phyloP scores from a whole-genome alignment of 208 protist genomes.

The Leishmania amazonensis region DNA sequence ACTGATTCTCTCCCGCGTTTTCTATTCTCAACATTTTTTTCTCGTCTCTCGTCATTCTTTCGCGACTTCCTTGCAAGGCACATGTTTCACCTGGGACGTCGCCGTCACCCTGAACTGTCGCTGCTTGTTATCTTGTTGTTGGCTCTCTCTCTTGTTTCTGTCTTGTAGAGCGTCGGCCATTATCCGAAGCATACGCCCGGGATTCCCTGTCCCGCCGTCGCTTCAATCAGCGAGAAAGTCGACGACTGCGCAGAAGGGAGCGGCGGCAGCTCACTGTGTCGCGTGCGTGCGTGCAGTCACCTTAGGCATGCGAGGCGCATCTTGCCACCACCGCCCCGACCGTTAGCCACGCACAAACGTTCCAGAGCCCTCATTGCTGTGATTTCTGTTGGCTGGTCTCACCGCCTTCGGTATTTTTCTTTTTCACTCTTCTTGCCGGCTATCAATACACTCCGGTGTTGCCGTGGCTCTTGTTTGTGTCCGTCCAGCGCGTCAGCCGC shows the following conservation, averaged over 20 bases:
- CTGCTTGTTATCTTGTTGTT: not conserved
- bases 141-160: constrained; percentile 22
- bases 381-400: not conserved
- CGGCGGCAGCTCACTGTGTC: not conserved
- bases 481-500: not conserved
- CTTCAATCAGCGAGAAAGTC: not conserved
- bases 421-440: not conserved
- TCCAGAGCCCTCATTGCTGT: not conserved
- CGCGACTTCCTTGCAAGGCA: not conserved
- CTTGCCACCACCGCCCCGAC: not conserved
- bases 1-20: not conserved
- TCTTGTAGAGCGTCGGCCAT: not conserved
- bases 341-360: not conserved
- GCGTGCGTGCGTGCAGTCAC: not conserved
- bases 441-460: not conserved
- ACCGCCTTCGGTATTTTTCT: not conserved
- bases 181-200: too few species aligned
- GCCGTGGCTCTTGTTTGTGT: not conserved
- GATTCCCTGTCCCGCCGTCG: not conserved
- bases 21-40: not conserved
- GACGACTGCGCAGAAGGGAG: not conserved
- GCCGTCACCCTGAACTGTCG: not conserved
- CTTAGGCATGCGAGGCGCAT: not conserved
- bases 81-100: not conserved
- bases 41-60: not conserved